phyloP scores from a whole-genome alignment of 371 early-diverging fungal species.

The Mucor lusitanicus region DNA sequence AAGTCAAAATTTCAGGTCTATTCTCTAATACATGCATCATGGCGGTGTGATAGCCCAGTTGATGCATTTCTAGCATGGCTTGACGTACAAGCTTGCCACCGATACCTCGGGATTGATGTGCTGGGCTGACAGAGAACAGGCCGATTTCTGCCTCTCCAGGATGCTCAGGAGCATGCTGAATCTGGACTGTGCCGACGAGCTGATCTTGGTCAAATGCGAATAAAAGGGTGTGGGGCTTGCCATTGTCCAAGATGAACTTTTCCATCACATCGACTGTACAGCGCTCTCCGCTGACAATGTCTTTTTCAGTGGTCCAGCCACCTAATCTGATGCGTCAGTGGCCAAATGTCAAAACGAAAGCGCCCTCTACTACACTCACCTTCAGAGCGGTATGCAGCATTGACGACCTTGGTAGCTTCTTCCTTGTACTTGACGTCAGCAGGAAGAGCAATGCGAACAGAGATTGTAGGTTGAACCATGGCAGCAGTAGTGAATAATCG shows the following conservation, averaged over 20 bases:
- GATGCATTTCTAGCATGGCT: slow-evolving; percentile 38
- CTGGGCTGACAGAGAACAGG: slow-evolving; percentile 53
- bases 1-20: slow-evolving; percentile 49
- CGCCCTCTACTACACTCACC: not conserved
- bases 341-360: not conserved
- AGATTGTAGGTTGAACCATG: slow-evolving; percentile 21
- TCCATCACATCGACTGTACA: slow-evolving; percentile 31
- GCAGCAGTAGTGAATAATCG: not conserved
- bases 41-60: slow-evolving; percentile 35
- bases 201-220: slow-evolving; percentile 29
- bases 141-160: slow-evolving; percentile 40
- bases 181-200: slow-evolving; percentile 45
- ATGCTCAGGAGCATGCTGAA: slow-evolving; percentile 22
- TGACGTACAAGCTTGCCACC: slow-evolving; percentile 55
- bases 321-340: slow-evolving; percentile 13
- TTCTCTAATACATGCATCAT: slow-evolving; percentile 53
- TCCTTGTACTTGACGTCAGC: slow-evolving; percentile 4
- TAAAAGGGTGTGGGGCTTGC: slow-evolving; percentile 32
- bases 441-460: slow-evolving; percentile 11
- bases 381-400: slow-evolving; percentile 24
- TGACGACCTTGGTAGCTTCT: slow-evolving; percentile 15
- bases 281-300: slow-evolving; percentile 36
- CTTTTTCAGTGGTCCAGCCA: slow-evolving; percentile 49
- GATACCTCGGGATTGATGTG: slow-evolving; percentile 55
- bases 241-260: slow-evolving; percentile 17